Evolutionary conservation across 1,139 yeast species (phyloP).

Genomic region (Saccharomyces uvarum): DNA sequence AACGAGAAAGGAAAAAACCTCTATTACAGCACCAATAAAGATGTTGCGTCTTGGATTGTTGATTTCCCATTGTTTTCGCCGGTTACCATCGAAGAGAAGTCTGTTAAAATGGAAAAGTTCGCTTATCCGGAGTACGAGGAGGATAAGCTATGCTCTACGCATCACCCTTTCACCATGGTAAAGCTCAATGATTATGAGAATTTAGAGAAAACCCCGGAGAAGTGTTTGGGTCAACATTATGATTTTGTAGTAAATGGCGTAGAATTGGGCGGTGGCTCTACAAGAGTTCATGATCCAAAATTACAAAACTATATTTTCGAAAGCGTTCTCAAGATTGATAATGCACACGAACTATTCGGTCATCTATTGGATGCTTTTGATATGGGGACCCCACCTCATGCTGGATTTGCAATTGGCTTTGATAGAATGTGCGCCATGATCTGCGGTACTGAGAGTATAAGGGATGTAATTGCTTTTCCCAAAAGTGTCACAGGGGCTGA

Average conservation of each 20-base stretch:
- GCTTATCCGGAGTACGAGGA: conserved; percentile 57
- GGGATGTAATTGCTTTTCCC: conserved; percentile 95
- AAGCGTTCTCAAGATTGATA: conserved; percentile 45
- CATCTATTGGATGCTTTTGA: conserved; percentile 75
- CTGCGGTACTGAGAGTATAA: conserved; percentile 60
- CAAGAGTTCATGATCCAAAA: conserved; percentile 82
- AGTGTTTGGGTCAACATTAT: conserved; percentile 85
- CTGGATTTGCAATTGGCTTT: conserved; percentile 92
- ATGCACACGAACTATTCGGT: conserved; percentile 66
- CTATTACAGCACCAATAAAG: conserved; percentile 20
- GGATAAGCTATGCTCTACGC: conserved; percentile 57
- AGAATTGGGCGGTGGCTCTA: conserved; percentile 94
- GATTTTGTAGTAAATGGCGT: conserved; percentile 91
- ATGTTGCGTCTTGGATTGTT: conserved; percentile 75
- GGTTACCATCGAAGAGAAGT: conserved; percentile 34
- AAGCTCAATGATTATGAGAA: conserved; percentile 55
- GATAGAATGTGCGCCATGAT: conserved; percentile 91
- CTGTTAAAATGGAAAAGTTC: conserved; percentile 13
- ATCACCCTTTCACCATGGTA: conserved; percentile 96
- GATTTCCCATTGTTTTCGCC: conserved; percentile 91
- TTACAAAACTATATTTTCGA: conserved; percentile 66
- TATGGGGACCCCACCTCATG: conserved; percentile 97
- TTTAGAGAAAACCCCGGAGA: conserved; percentile 49
- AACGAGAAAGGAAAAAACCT: conserved; percentile 33
- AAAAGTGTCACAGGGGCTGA: conserved; percentile 85